Evolutionary conservation across 495 filamentous ascomycete species (phyloP).

Genomic region (Chaetomium fimeti): DNA sequence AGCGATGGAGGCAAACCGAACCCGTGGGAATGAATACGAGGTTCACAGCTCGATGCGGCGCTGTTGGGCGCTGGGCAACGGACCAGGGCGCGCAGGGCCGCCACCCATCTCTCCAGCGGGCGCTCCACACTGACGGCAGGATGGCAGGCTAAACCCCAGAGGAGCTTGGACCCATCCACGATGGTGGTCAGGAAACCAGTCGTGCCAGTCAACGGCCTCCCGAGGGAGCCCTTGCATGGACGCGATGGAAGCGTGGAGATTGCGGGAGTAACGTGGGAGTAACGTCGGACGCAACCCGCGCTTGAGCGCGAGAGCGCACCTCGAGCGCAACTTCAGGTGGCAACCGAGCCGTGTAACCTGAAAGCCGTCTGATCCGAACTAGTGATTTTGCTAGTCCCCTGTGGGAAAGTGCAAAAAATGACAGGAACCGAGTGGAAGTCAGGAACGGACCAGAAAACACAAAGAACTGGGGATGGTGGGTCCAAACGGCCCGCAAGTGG

Average conservation of each 20-base stretch:
- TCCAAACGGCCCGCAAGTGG: too few species aligned
- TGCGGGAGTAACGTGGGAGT: not conserved
- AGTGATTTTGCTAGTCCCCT: not conserved
- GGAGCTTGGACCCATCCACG: constrained; percentile 1
- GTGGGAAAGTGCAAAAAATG: not conserved
- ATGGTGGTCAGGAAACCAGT: not conserved
- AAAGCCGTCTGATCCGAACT: constrained; percentile 9
- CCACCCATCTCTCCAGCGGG: too few species aligned
- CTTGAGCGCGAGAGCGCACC: not conserved
- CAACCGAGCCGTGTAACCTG: not conserved
- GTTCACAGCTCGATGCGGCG: constrained; percentile 2
- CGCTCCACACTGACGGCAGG: not conserved
- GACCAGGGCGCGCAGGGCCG: not conserved
- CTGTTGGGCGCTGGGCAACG: constrained; percentile 6
- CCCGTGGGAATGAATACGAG: constrained; percentile 20
- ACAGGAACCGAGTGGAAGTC: not conserved
- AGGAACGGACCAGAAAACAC: not conserved
- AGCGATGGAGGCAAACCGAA: not conserved
- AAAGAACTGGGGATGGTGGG: not conserved
- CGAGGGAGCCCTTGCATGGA: not conserved
- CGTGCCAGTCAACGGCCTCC: too few species aligned
- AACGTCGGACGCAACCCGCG: not conserved
- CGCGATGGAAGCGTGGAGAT: constrained; percentile 11
- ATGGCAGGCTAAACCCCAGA: not conserved
- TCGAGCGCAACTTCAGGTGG: not conserved